These are phyloP conservation scores for Penicillium simplicissimum DNA, from an alignment of 495 filamentous ascomycete genomes.

Conservation along the genomic window DNA sequence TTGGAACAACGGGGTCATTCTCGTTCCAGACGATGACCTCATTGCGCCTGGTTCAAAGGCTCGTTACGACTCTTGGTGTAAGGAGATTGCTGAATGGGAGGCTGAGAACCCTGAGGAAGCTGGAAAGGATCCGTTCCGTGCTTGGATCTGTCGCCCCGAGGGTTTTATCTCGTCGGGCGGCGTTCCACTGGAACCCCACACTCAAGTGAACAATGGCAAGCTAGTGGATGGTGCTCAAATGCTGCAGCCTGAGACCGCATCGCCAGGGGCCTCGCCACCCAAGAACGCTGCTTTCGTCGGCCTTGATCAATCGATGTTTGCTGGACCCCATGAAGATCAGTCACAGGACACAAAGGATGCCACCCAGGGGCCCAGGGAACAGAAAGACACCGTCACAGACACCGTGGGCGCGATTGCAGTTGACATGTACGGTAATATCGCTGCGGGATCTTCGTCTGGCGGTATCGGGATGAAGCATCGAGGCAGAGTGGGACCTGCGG, in stretches of 20 bases:
- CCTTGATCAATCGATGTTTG: not conserved
- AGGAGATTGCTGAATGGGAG: slow-evolving; percentile 62
- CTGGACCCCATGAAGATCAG: not conserved
- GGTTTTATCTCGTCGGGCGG: slow-evolving; percentile 5
- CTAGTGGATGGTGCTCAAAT: not conserved
- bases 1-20: slow-evolving; percentile 66
- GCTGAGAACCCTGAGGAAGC: slow-evolving; percentile 12
- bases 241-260: not conserved
- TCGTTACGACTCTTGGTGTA: slow-evolving; percentile 73
- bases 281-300: not conserved
- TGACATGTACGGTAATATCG: slow-evolving; percentile 81
- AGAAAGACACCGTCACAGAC: slow-evolving; percentile 68
- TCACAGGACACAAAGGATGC: not conserved
- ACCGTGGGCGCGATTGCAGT: slow-evolving; percentile 95
- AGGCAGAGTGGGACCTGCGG: slow-evolving; percentile 88
- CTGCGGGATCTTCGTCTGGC: slow-evolving; percentile 96
- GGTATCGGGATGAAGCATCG: slow-evolving; percentile 98
- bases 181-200: not conserved
- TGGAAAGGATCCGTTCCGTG: not conserved
- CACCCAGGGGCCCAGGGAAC: not conserved
- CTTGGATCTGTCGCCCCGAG: slow-evolving; percentile 11
- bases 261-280: not conserved
- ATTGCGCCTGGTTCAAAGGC: slow-evolving; percentile 72
- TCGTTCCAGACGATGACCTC: slow-evolving; percentile 69
- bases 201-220: not conserved